Evolutionary conservation across 352 stramenopile species (phyloP), one percentile per base, ranked within the genome.

Genomic region (Thalassiosira mediterranea): DNA sequence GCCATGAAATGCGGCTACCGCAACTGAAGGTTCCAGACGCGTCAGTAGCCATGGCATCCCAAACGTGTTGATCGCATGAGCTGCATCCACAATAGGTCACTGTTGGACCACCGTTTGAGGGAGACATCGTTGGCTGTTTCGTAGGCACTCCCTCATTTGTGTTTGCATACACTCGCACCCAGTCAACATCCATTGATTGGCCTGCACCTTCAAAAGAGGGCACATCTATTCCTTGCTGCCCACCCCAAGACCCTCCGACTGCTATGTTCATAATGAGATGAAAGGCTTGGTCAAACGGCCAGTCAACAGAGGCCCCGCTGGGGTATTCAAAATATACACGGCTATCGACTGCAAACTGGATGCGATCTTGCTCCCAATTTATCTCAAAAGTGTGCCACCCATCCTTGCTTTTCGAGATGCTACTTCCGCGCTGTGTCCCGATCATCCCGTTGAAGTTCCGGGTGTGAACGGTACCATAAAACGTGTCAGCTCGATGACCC

Each of bases 131-230:
- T n/a, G n/a, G n/a, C n/a, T n/a, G n/a, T n/a, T n/a, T n/a, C n/a
- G n/a, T n/a, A n/a, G n/a, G n/a, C n/a, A n/a, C n/a, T n/a, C n/a
- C n/a, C n/a, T n/a, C n/a, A 44, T n/a, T 44, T 44, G 44, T 19
- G 7, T 5, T 46, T 52, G 37, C 11, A n/a, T 88, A 88, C 23
- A 84, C 67, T 0, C 73, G 46, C 28, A 88, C 72, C 61, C 75
- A 84, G 66, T 88, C 81, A 46, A 88, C 51, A 44, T 88, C 72
- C 62, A 88, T 84, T 8, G 44, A 40, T 66, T 84, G 74, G 11
- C 67, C 76, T 40, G 42, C 62, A n/a, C 72, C 81, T 15, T 64
- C 31, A 70, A 79, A 78, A n/a, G 76, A 19, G 13, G 38, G 5
- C 19, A 29, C 26, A 48, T 84, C 65, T 42, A 84, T 57, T 52